phyloP scores from a whole-genome alignment of 257 asterid genomes.

The Penstemon eatonii region DNA sequence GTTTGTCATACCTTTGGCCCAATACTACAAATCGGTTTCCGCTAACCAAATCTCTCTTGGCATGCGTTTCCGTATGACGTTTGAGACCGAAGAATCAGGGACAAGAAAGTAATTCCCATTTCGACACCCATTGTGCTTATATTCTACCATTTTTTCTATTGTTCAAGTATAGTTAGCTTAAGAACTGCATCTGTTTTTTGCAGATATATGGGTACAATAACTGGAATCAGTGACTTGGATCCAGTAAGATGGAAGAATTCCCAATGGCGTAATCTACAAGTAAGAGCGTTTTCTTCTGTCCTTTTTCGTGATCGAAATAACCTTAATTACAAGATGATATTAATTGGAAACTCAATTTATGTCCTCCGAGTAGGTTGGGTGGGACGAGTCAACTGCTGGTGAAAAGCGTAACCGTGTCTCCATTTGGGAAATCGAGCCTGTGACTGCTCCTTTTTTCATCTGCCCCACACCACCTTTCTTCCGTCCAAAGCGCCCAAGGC shows the following conservation, averaged over 20 bases:
- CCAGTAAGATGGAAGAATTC: slow-evolving; percentile 88
- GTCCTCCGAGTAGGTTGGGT: slow-evolving; percentile 61
- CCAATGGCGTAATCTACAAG: slow-evolving; percentile 98
- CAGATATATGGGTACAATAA: slow-evolving; percentile 95
- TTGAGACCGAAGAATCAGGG: slow-evolving; percentile 95
- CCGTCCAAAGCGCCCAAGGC: slow-evolving; percentile 81
- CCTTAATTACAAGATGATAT: no score
- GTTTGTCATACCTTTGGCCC: slow-evolving; percentile 89
- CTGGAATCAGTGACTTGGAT: slow-evolving; percentile 89
- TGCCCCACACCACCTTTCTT: slow-evolving; percentile 90
- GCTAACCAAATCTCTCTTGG: slow-evolving; percentile 87
- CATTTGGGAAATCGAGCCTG: slow-evolving; percentile 96
- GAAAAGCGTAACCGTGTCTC: slow-evolving; percentile 88
- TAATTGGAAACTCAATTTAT: not conserved
- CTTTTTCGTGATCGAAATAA: not conserved
- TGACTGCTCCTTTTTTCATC: slow-evolving; percentile 91
- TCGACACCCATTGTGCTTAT: not conserved
- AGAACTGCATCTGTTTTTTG: not conserved
- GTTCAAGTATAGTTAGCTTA: no score
- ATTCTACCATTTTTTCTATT: not conserved
- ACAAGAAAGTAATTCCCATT: slow-evolving; percentile 62
- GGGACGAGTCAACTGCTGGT: slow-evolving; percentile 97
- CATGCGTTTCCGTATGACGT: slow-evolving; percentile 95
- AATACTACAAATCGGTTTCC: slow-evolving; percentile 85
- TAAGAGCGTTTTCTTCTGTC: slow-evolving; percentile 14